Evolutionary conservation across 169 alveolate genomes (phyloP).

Genomic region (Plasmodium inui): DNA sequence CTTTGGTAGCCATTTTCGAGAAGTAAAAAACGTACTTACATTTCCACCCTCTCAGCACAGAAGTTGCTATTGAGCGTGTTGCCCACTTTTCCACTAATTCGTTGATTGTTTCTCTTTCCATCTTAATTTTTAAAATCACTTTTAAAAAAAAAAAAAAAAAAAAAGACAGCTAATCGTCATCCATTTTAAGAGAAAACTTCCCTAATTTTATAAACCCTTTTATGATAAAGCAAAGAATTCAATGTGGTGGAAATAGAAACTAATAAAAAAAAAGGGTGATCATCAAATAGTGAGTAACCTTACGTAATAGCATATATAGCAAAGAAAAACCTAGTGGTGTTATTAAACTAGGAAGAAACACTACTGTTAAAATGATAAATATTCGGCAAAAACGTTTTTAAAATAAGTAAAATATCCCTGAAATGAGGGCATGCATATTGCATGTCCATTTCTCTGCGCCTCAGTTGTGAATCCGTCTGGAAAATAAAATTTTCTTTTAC

Average conservation of each 20-base stretch:
- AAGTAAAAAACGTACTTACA: not conserved
- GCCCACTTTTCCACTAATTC: constrained; percentile 1
- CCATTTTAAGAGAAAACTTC: not conserved
- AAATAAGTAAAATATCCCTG: not conserved
- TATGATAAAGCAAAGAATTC: not conserved
- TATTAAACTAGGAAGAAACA: not conserved
- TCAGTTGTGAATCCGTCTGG: not conserved
- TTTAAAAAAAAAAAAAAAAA: not conserved
- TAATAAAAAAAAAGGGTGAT: not conserved
- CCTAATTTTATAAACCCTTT: not conserved
- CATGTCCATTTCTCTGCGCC: constrained; percentile 11
- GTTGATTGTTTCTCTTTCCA: not conserved
- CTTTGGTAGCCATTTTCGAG: constrained; percentile 1
- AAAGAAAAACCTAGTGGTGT: not conserved
- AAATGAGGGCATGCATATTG: not conserved
- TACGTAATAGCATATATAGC: not conserved
- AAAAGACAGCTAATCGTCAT: not conserved
- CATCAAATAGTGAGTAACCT: not conserved
- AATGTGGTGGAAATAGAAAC: not conserved
- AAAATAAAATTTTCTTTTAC: not conserved
- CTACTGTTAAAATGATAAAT: not conserved
- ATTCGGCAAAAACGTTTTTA: not conserved
- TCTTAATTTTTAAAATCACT: constrained; percentile 3
- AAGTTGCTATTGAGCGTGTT: not conserved
- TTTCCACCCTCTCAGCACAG: not conserved